phyloP scores from a whole-genome alignment of 2,329 filamentous ascomycete genomes.

The Graphiopsis chlorocephala region DNA sequence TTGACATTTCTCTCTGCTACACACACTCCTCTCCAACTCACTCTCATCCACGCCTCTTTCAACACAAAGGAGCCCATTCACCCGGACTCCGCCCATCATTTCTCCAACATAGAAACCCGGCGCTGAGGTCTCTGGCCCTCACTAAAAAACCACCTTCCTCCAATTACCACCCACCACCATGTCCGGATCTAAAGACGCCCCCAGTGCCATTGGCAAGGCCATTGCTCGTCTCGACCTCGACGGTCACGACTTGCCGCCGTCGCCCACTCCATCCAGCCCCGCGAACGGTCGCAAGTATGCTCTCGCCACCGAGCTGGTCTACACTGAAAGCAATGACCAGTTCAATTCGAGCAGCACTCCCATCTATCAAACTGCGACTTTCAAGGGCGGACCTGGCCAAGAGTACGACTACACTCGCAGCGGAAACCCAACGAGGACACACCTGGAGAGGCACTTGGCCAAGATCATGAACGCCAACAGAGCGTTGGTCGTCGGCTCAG shows the following conservation, averaged over 20 bases:
- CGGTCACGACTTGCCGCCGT: slow-evolving; percentile 82
- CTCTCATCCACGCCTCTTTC: neutral
- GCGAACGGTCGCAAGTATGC: slow-evolving; percentile 84
- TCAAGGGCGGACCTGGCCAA: slow-evolving; percentile 79
- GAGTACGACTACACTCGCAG: slow-evolving; percentile 99
- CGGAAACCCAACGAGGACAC: slow-evolving; percentile 92
- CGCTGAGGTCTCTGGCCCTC: slow-evolving; percentile 33
- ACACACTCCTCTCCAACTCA: neutral
- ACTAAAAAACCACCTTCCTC: slow-evolving; percentile 30
- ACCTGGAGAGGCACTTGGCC: slow-evolving; percentile 92
- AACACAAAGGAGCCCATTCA: slow-evolving; percentile 11
- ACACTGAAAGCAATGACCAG: slow-evolving; percentile 93
- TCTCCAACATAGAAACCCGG: slow-evolving; percentile 23
- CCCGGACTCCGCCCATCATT: slow-evolving; percentile 28
- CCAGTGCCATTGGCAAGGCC: slow-evolving; percentile 40
- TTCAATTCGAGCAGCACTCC: slow-evolving; percentile 95
- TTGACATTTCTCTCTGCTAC: neutral
- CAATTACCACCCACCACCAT: slow-evolving; percentile 23
- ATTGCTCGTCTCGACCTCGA: slow-evolving; percentile 66
- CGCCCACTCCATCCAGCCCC: slow-evolving; percentile 88
- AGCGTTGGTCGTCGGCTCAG: slow-evolving; percentile 88
- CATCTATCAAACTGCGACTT: slow-evolving; percentile 96
- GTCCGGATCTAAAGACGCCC: slow-evolving; percentile 24
- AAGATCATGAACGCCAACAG: slow-evolving; percentile 98
- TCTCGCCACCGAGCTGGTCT: slow-evolving; percentile 92